Conservation (phyloP, 2,329 filamentous ascomycete genomes). For the Talaromyces pinophilus region DNA sequence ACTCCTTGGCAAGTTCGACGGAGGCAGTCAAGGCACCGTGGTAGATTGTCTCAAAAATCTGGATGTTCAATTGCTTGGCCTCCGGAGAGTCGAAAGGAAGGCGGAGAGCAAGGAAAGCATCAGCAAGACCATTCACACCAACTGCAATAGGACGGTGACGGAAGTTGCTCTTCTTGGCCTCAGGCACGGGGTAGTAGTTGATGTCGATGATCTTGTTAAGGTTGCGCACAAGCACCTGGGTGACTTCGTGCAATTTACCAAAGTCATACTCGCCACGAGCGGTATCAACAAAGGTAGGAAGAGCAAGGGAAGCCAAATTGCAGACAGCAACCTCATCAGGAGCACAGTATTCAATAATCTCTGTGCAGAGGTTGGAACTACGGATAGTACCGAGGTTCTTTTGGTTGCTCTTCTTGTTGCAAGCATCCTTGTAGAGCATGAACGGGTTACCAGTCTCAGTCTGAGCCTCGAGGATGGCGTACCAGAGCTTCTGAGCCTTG, state of each 20-base stretch:
- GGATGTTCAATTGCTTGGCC: slow-evolving; percentile 89
- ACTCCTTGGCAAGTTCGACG: slow-evolving; percentile 76
- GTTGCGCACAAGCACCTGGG: slow-evolving; percentile 88
- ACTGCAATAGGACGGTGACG: slow-evolving; percentile 94
- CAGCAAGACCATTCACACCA: slow-evolving; percentile 95
- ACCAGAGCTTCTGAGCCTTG: slow-evolving; percentile 99
- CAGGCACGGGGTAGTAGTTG: slow-evolving; percentile 96
- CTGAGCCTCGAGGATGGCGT: slow-evolving; percentile 95
- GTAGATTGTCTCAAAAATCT: slow-evolving; percentile 99
- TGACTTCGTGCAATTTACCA: slow-evolving; percentile 92
- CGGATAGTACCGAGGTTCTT: slow-evolving; percentile 99
- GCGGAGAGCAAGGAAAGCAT: slow-evolving; percentile 95
- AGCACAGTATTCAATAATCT: slow-evolving; percentile 96
- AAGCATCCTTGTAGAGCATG: slow-evolving; percentile 99
- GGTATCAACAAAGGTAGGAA: slow-evolving; percentile 89
- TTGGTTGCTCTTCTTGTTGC: slow-evolving; percentile 99
- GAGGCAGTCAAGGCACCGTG: slow-evolving; percentile 91
- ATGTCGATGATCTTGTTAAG: slow-evolving; percentile 98
- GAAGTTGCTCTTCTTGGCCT: slow-evolving; percentile 95
- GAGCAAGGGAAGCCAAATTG: slow-evolving; percentile 91
- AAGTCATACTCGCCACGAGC: slow-evolving; percentile 86
- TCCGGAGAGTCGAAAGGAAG: slow-evolving; percentile 96
- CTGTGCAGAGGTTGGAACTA: slow-evolving; percentile 98
- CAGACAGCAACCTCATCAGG: slow-evolving; percentile 98
- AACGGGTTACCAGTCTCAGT: slow-evolving; percentile 99